These are phyloP conservation scores for Blastocystis sp. DNA, from an alignment of 352 stramenopile species.

Conservation along the genomic window DNA sequence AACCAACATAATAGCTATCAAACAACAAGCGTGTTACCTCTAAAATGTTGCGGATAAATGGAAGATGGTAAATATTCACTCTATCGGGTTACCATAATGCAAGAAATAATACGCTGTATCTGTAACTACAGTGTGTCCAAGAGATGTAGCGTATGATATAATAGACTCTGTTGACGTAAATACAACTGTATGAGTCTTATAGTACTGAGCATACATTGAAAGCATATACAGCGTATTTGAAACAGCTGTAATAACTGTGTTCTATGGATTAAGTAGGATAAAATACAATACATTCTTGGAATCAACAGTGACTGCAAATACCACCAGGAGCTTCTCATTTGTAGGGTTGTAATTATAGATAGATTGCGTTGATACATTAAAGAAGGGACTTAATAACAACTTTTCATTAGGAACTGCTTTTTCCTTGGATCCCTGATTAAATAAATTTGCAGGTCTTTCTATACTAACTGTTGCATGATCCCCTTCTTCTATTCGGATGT, in stretches of 20 bases:
- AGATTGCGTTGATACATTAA: neutral
- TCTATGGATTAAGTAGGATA: neutral
- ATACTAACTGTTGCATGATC: too few relatives aligned
- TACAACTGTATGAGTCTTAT: neutral
- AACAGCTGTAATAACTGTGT: neutral
- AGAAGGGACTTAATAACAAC: neutral
- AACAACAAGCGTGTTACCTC: slow-evolving; percentile 21
- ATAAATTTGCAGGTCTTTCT: too few relatives aligned
- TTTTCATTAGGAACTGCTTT: too few relatives aligned
- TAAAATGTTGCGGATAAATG: slow-evolving; percentile 21
- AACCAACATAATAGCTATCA: neutral
- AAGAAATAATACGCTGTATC: neutral
- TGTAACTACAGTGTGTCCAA: slow-evolving; percentile 32
- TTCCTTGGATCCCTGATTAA: too few relatives aligned
- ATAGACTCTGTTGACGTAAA: neutral
- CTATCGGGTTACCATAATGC: neutral
- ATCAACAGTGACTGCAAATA: slow-evolving; percentile 11
- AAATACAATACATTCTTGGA: neutral
- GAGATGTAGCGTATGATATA: neutral
- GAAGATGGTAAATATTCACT: neutral
- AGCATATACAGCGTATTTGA: slow-evolving; percentile 43
- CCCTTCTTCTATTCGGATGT: too few relatives aligned
- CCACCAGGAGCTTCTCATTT: neutral
- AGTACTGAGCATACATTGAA: neutral
- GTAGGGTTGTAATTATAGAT: neutral